These are phyloP conservation scores for Phytophthora pistaciae DNA, from an alignment of 352 stramenopile genomes.

Conservation along the genomic window DNA sequence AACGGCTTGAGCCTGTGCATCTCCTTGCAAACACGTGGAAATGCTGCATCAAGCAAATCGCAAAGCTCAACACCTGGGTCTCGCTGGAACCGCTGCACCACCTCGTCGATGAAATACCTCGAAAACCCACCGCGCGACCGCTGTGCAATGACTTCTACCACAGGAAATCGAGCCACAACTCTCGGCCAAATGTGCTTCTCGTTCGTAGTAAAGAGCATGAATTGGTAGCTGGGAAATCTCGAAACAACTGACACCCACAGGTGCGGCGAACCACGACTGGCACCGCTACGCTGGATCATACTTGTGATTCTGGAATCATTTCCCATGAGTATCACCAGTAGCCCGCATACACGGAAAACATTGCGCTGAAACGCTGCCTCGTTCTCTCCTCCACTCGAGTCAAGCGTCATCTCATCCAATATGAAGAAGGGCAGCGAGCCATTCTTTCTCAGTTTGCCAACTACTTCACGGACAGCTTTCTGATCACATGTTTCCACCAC, in stretches of 20 bases:
- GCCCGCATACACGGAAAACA: not conserved
- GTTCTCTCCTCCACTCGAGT: not conserved
- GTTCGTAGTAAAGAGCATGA: not conserved
- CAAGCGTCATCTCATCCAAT: not conserved
- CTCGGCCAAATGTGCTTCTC: not conserved
- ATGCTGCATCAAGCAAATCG: not conserved
- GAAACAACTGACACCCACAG: not conserved
- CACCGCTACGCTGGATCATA: not conserved
- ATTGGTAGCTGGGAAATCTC: not conserved
- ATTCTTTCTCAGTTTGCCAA: not conserved
- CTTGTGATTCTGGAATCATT: not conserved
- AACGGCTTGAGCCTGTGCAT: not conserved
- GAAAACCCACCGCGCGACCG: not conserved
- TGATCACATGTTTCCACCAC: not conserved
- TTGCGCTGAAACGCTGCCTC: not conserved
- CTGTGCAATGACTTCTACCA: constrained; percentile 1
- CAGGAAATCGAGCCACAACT: not conserved
- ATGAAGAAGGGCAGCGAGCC: not conserved
- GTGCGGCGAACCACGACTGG: not conserved
- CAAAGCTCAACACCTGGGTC: not conserved
- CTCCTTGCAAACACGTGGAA: not conserved
- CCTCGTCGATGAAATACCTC: constrained; percentile 4
- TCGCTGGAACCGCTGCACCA: not conserved
- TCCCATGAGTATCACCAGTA: not conserved
- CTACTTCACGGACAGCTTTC: not conserved